Base-by-base conservation (phyloP, 371 early-diverging fungal species). In the Choanephora cucurbitarum region DNA sequence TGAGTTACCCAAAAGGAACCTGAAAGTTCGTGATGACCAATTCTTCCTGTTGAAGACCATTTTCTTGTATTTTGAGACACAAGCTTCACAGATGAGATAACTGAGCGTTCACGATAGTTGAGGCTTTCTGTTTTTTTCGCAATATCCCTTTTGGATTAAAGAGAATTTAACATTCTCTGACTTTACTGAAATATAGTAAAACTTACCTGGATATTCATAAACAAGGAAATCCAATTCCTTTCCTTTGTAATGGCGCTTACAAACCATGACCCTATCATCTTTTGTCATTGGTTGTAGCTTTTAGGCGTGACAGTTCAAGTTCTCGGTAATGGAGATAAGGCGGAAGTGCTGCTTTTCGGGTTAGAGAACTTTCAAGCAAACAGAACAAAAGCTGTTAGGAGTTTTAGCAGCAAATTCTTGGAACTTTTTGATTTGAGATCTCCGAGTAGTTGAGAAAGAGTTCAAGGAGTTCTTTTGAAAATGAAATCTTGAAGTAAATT, bases 91-190 rank as follows among this genome's bases (percentile, higher is more conserved):
- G 50, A 51, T 1, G 50, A 49, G 4, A 57, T 14, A 17, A 34
- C 7, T 1, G 44, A 50, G 15, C 15, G 31, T 37, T 57, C 51
- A 2, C 57, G 19, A 21, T 57, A 50, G 18, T 57, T 57, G 6
- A 57, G 19, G 8, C 23, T 11, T 11, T 44, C 14, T 10, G 48
- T 40, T 8, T 37, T 48, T 0, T 11, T 2, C 15, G 10, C 10
- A 5, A 32, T 6, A 10, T 32, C 32, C 10, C 10, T 10, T 32
- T 6, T 6, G 10, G 5, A 10, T 10, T 32, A 32, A 32, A 6
- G 5, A 6, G 32, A n/a, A n/a, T n/a, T 32, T 10, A 32, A 32
- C 6, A 32, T 44, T n/a, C n/a, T n/a, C n/a, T n/a, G n/a, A n/a
- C n/a, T n/a, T n/a, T n/a, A n/a, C n/a, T n/a, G n/a, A n/a, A n/a